Conservation (phyloP, 495 filamentous ascomycete species). For the Staphylotrichum tortipilum region DNA sequence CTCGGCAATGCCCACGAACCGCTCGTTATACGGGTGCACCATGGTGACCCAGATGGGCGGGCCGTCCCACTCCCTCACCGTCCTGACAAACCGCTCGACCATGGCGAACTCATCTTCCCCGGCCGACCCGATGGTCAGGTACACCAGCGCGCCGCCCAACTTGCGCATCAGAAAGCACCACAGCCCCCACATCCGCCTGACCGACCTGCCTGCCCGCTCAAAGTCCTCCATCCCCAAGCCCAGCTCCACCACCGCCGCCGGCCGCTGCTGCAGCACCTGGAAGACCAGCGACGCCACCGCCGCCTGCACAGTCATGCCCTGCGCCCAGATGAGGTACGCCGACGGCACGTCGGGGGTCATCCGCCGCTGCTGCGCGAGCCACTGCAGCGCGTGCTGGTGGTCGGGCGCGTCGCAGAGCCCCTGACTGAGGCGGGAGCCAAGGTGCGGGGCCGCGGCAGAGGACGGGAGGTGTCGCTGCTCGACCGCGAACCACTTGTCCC, state of each 20-base stretch:
- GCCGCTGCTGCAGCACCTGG: constrained; percentile 14
- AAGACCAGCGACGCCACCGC: constrained; percentile 10
- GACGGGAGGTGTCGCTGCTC: constrained; percentile 12
- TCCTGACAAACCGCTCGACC: constrained; percentile 8
- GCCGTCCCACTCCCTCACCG: constrained; percentile 7
- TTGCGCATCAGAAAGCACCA: constrained; percentile 1
- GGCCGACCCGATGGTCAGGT: constrained; percentile 11
- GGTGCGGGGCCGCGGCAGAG: neutral
- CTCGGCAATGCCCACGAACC: neutral
- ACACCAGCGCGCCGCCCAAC: constrained; percentile 8
- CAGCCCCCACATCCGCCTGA: constrained; percentile 9
- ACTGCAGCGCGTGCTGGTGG: constrained; percentile 15
- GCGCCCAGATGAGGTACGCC: constrained; percentile 13
- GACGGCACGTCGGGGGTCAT: constrained; percentile 1
- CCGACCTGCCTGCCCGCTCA: neutral
- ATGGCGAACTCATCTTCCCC: constrained; percentile 15
- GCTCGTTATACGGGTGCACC: constrained; percentile 15
- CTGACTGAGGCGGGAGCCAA: constrained; percentile 3
- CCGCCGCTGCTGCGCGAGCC: constrained; percentile 2
- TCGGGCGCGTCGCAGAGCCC: constrained; percentile 16
- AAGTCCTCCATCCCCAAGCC: constrained; percentile 4
- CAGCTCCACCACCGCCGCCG: neutral
- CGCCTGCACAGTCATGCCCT: constrained; percentile 15
- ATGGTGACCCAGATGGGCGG: constrained; percentile 12
- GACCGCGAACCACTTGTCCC: constrained; percentile 11